These are phyloP conservation scores for Terana coerulea DNA, from an alignment of 768 basidiomycete genomes.

Conservation along the genomic window DNA sequence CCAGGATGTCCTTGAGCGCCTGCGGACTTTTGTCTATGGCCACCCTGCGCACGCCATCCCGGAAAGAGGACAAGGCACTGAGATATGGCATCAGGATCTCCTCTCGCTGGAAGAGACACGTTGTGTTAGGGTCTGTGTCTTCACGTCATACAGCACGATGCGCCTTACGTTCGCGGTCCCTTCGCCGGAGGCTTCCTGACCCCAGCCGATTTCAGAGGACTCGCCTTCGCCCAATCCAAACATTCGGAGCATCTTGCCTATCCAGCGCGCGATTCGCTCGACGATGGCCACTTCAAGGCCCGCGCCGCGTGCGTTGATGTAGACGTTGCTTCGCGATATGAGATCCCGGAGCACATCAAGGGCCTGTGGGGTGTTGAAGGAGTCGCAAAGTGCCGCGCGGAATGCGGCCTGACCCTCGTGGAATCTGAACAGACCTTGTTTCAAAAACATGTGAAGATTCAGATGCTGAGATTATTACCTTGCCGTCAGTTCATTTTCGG, in stretches of 20 bases:
- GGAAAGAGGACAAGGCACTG: slow-evolving; percentile 79
- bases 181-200: slow-evolving; percentile 47
- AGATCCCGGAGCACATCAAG: slow-evolving; percentile 74
- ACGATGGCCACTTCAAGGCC: slow-evolving; percentile 60
- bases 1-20: slow-evolving; percentile 75
- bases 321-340: slow-evolving; percentile 82
- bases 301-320: slow-evolving; percentile 67
- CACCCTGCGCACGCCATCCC: slow-evolving; percentile 80
- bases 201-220: slow-evolving; percentile 80
- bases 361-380: slow-evolving; percentile 92
- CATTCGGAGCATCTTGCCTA: slow-evolving; percentile 69
- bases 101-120: slow-evolving; percentile 56
- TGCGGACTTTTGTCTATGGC: slow-evolving; percentile 70
- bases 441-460: slow-evolving; percentile 9
- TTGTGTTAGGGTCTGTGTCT: slow-evolving; percentile 6
- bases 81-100: slow-evolving; percentile 88
- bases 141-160: neutral
- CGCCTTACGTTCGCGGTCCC: slow-evolving; percentile 47
- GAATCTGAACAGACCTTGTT: slow-evolving; percentile 46
- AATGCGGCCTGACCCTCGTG: slow-evolving; percentile 73
- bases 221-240: slow-evolving; percentile 78
- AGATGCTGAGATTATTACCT: slow-evolving; percentile 39
- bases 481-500: slow-evolving; percentile 65
- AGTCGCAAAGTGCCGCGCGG: slow-evolving; percentile 87
- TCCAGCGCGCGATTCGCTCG: slow-evolving; percentile 62